Conservation (phyloP, 1,284 basidiomycete genomes). For the Trichosporon coremiiforme region DNA sequence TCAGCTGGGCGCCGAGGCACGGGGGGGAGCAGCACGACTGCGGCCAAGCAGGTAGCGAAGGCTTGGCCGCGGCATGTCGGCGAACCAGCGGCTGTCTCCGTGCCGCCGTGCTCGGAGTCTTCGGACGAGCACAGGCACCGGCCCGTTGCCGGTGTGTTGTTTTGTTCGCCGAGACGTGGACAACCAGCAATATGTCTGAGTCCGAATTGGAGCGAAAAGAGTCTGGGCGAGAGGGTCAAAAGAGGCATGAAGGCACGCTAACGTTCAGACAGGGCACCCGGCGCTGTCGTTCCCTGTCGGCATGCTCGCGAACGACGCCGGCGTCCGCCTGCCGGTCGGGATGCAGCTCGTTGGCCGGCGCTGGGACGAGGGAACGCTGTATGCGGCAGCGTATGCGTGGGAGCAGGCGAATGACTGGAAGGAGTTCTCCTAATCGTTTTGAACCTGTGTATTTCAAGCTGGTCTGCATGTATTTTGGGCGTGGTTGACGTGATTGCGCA, state of each 20-base stretch:
- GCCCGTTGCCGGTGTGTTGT: neutral
- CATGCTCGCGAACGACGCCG: conserved; percentile 46
- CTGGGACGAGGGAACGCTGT: conserved; percentile 51
- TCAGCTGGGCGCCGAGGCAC: neutral
- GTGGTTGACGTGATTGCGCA: neutral
- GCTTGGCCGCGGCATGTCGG: neutral
- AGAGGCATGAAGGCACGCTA: neutral
- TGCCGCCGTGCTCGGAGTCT: neutral
- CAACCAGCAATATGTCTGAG: neutral
- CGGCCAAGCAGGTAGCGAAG: conserved; percentile 1
- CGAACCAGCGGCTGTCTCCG: neutral
- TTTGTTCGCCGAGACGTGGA: neutral
- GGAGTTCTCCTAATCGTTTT: conserved; percentile 12
- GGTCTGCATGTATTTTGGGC: neutral
- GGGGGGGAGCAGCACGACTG: neutral
- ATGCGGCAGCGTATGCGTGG: conserved; percentile 54
- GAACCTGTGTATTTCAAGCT: neutral
- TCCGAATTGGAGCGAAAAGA: neutral
- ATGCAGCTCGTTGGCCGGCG: conserved; percentile 54
- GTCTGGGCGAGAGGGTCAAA: neutral
- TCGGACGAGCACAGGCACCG: neutral
- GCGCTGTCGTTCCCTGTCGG: conserved; percentile 54
- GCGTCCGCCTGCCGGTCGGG: conserved; percentile 51
- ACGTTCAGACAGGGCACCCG: conserved; percentile 50
- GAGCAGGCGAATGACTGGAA: conserved; percentile 52